Evolutionary conservation across 2,329 filamentous ascomycete genomes (phyloP).

Genomic region (Cordyceps javanica): DNA sequence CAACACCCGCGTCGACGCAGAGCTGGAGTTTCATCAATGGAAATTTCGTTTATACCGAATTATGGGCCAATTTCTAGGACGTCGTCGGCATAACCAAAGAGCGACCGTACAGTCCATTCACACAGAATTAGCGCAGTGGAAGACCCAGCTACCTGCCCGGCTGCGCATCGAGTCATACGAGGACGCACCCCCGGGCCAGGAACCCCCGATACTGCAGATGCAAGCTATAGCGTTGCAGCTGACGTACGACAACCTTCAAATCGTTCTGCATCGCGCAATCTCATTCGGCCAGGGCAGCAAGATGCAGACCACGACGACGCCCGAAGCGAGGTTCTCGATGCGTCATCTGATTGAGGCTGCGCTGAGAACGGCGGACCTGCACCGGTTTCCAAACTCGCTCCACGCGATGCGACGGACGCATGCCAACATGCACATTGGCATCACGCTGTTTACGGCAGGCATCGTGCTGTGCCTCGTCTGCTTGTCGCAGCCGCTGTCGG

Average conservation of each 20-base stretch:
- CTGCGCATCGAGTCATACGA: constrained; percentile 5
- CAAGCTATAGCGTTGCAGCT: constrained; percentile 10
- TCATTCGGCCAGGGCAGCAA: constrained; percentile 5
- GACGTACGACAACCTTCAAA: constrained; percentile 12
- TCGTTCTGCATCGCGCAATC: constrained; percentile 5
- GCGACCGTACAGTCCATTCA: constrained; percentile 1
- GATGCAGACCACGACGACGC: not conserved
- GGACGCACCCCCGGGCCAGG: not conserved
- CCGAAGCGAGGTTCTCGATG: not conserved
- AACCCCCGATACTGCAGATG: not conserved
- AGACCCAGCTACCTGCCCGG: not conserved
- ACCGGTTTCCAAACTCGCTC: constrained; percentile 3
- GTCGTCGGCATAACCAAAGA: not conserved
- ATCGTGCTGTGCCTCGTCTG: constrained; percentile 11
- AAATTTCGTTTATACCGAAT: constrained; percentile 12
- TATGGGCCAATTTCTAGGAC: constrained; percentile 9
- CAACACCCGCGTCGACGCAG: not conserved
- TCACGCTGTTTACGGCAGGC: constrained; percentile 11
- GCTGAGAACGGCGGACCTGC: not conserved
- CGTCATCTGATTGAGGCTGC: constrained; percentile 3
- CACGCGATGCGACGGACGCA: constrained; percentile 6
- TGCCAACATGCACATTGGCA: constrained; percentile 12
- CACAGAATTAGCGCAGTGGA: constrained; percentile 1
- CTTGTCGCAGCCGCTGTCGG: constrained; percentile 8
- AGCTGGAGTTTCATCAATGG: not conserved